Base-by-base conservation (phyloP, 31 red algal genomes). In the Odonthalia washingtoniensis region DNA sequence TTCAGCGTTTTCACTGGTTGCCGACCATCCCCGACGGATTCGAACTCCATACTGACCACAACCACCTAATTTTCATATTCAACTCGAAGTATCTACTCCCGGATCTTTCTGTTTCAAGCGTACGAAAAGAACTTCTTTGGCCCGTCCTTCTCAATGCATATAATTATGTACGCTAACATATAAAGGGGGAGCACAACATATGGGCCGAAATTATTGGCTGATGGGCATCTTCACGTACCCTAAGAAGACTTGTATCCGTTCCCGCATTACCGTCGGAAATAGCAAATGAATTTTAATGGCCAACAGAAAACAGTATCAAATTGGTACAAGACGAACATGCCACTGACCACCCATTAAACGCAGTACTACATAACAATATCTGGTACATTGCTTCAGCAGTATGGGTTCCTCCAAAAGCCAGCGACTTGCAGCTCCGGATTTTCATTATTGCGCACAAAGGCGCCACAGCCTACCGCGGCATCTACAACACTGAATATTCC, bases 361-460 rank as follows among this genome's bases (percentile, higher is more conserved):
- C 6, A 0, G 9, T 2, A 63, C 64, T 35, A 63, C 60, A 31
- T 26, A 67, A 1, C 9, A 39, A 2, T 4, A 21, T 3, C n/a
- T 37, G 21, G 1, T 67, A 1, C 35, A 52, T 3, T 1, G 6
- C 24, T 24, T 69, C 0, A n/a, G n/a, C n/a, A n/a, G n/a, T n/a
- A n/a, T 82, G 78, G 78, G 44, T 82, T 2, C 78, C 78, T 24
- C 1, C 57, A 1, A 28, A 68, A 1, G 78, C 49, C 3, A 40
- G 2, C 3, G 61, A 38, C 0, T 38, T 82, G 21, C 2, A 82
- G 24, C 61, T 68, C 21, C 30, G 4, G 44, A 2, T 82, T 1
- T 2, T 82, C 32, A 66, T 82, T 5, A 4, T 82, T 24, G 5
- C 78, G 0, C 78, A 82, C 21, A 67, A 37, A 39, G 78, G 61